Evolutionary conservation across 2,329 filamentous ascomycete species (phyloP).

Genomic region (Aspergillus sp.): DNA sequence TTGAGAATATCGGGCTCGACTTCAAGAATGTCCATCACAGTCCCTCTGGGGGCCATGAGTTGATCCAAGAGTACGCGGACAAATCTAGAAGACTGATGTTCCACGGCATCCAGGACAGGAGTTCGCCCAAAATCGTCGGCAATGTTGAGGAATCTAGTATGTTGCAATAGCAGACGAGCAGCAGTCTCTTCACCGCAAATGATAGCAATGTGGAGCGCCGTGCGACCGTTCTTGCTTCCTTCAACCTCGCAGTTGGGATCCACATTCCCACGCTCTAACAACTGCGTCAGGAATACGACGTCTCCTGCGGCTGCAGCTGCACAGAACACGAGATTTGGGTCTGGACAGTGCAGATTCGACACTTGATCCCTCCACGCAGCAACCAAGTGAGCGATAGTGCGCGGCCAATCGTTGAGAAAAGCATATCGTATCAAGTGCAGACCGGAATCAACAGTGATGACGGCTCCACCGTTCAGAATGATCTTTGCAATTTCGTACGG

Average conservation of each 20-base stretch:
- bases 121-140: neutral
- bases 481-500: no score
- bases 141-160: neutral
- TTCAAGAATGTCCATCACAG: neutral
- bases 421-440: neutral
- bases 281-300: neutral
- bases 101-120: neutral
- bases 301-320: neutral
- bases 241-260: neutral
- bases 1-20: neutral
- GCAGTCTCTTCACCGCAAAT: neutral
- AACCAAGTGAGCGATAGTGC: neutral
- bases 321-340: neutral
- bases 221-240: neutral
- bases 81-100: neutral
- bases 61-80: neutral
- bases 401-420: neutral
- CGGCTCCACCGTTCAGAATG: no score
- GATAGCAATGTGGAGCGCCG: neutral
- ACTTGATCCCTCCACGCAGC: neutral
- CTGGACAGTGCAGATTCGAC: neutral
- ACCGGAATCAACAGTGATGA: no score
- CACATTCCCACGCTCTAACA: neutral
- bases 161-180: neutral
- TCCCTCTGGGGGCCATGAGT: neutral